Conservation (phyloP, 176 grass and related monocot species). For the Triticum urartu region DNA sequence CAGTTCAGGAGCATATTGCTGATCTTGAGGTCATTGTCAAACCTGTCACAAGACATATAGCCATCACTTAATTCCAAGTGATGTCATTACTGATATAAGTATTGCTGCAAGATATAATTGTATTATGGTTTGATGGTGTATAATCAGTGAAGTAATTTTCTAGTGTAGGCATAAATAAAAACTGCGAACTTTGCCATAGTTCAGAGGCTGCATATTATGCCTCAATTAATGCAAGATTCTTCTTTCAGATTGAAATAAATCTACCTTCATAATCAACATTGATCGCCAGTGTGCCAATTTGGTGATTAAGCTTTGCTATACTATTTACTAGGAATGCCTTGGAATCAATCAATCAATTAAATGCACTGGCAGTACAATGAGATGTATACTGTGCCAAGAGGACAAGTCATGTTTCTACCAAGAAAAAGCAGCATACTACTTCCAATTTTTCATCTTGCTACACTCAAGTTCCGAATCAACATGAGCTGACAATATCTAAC, state of each 20-base stretch:
- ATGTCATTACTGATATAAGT: neutral
- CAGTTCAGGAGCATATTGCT: too few species aligned
- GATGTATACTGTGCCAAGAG: neutral
- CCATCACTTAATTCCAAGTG: neutral
- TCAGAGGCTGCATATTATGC: neutral
- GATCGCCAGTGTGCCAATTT: neutral
- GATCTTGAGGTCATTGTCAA: too few species aligned
- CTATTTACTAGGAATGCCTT: neutral
- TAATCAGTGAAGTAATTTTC: neutral
- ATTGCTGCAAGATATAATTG: slow-evolving; percentile 1
- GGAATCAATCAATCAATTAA: neutral
- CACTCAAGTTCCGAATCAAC: too few species aligned
- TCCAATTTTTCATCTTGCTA: too few species aligned
- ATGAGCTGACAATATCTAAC: too few species aligned
- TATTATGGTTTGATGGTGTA: neutral
- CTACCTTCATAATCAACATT: neutral
- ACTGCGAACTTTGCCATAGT: neutral
- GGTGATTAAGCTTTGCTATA: neutral
- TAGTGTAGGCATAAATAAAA: neutral
- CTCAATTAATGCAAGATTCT: neutral
- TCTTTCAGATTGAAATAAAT: neutral
- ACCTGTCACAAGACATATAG: neutral
- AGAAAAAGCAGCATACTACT: too few species aligned
- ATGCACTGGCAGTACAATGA: neutral
- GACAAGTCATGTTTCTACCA: neutral